phyloP scores from a whole-genome alignment of 768 basidiomycete species.

The Collybia mongolica region DNA sequence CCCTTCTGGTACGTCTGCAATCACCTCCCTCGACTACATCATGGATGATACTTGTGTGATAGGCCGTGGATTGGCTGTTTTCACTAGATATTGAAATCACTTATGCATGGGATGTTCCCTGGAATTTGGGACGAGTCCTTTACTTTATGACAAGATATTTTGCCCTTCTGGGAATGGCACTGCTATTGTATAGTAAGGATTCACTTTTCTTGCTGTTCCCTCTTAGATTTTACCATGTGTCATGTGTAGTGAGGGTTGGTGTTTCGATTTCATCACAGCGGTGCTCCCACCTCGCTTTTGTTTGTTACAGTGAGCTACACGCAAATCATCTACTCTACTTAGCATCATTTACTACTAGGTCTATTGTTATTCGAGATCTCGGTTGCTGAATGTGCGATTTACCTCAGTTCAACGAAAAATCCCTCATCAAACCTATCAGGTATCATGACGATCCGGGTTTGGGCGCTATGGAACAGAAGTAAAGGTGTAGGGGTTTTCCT shows the following conservation, averaged over 20 bases:
- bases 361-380: background rate
- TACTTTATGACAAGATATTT: background rate
- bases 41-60: too few relatives aligned
- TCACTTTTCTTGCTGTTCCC: background rate
- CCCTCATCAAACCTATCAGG: background rate
- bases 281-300: too few relatives aligned
- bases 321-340: too few relatives aligned
- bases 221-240: too few relatives aligned
- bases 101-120: background rate
- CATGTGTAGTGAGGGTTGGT: too few relatives aligned
- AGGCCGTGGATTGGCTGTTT: slow-evolving; percentile 1
- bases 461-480: slow-evolving; percentile 1
- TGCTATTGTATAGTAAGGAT: background rate
- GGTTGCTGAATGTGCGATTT: background rate
- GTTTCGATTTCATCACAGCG: background rate
- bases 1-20: too few relatives aligned
- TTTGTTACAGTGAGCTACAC: too few relatives aligned
- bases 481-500: background rate
- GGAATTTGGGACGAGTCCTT: background rate
- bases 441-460: slow-evolving; percentile 1
- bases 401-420: background rate
- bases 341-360: too few relatives aligned
- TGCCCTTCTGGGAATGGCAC: background rate
- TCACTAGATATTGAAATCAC: background rate
- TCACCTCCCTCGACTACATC: too few relatives aligned